Evolutionary conservation across 78 protist genomes (phyloP).

Genomic region (Creolimax fragrantissima): DNA sequence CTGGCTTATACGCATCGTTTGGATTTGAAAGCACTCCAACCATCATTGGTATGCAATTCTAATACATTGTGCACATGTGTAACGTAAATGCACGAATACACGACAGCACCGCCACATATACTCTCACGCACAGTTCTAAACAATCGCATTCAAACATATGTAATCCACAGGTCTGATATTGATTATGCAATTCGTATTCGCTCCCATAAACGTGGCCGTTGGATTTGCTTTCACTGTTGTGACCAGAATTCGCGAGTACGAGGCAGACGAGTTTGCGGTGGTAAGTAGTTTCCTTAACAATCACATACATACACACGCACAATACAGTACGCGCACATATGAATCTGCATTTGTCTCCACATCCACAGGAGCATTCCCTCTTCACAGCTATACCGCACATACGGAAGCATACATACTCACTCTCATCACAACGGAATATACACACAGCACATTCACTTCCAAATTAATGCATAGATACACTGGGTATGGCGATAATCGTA

Average conservation of each 20-base stretch:
- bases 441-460: neutral
- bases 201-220: conserved; percentile 44
- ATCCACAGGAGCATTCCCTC: neutral
- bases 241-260: conserved; percentile 54
- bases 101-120: neutral
- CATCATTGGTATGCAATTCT: neutral
- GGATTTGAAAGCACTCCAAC: conserved; percentile 20
- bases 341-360: neutral
- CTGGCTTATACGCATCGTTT: conserved; percentile 39
- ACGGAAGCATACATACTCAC: neutral
- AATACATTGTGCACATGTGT: neutral
- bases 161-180: neutral
- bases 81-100: neutral
- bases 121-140: neutral
- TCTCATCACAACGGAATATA: neutral
- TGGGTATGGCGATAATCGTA: no score
- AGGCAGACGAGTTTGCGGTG: conserved; percentile 47
- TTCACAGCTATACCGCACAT: neutral
- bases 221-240: conserved; percentile 22
- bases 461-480: neutral
- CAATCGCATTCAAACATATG: neutral
- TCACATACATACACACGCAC: neutral
- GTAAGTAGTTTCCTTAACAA: neutral
- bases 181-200: conserved; percentile 35
- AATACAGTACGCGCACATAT: neutral